These are phyloP conservation scores for Apiospora marii DNA, from an alignment of 2,329 filamentous ascomycete genomes.

Conservation along the genomic window DNA sequence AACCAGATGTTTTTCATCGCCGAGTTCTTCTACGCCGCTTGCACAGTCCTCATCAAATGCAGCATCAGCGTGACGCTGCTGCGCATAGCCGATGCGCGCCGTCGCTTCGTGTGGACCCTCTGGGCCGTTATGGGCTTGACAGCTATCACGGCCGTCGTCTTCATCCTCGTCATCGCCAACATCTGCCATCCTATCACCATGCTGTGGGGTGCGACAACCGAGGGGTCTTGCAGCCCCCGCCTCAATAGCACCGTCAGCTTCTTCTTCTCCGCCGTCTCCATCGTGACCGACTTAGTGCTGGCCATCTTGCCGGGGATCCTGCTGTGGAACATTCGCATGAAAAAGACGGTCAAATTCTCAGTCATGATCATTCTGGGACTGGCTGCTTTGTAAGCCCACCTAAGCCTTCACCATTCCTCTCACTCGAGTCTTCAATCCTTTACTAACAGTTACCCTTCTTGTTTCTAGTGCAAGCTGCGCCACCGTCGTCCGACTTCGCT, in stretches of 20 bases:
- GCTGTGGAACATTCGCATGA: constrained; percentile 52
- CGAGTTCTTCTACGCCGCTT: constrained; percentile 48
- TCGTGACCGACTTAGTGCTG: constrained; percentile 44
- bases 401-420: background rate
- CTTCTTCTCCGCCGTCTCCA: constrained; percentile 46
- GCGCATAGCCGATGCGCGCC: constrained; percentile 42
- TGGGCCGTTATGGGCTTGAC: constrained; percentile 37
- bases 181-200: constrained; percentile 43
- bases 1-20: constrained; percentile 46
- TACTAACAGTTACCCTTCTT: constrained; percentile 21
- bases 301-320: constrained; percentile 48
- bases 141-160: constrained; percentile 36
- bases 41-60: constrained; percentile 39
- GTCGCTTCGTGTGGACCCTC: constrained; percentile 38
- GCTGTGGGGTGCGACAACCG: constrained; percentile 39
- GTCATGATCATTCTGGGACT: constrained; percentile 52
- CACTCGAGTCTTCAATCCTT: background rate
- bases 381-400: constrained; percentile 48
- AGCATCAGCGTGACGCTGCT: constrained; percentile 42
- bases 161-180: constrained; percentile 40
- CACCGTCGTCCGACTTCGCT: constrained; percentile 52
- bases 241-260: constrained; percentile 43
- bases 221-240: constrained; percentile 37
- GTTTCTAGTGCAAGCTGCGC: constrained; percentile 43
- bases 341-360: constrained; percentile 52